Percentiles rank a stretch among this genome's conserved stretches.
These are phyloP conservation scores for Narthecium ossifragum DNA, from an alignment of 106 monocot genomes.

Conservation along the genomic window DNA sequence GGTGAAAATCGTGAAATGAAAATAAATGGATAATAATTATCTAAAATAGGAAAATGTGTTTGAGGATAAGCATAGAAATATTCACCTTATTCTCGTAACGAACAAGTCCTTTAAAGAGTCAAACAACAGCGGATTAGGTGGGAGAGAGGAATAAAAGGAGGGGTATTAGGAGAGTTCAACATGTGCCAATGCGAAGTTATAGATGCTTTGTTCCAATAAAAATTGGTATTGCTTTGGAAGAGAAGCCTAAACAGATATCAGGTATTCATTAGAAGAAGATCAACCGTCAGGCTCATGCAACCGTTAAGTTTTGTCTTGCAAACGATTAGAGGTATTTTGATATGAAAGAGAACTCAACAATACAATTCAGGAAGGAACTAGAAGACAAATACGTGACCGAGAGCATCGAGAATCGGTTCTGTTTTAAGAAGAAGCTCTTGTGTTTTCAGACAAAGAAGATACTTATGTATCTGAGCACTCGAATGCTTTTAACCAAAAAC, in stretches of 20 bases:
- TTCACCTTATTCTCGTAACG: no score
- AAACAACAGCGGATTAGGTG: no score
- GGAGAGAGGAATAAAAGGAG: no score
- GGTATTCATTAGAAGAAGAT: background rate
- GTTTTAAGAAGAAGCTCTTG: background rate
- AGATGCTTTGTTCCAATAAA: no score
- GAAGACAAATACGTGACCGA: background rate
- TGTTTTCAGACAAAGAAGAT: background rate
- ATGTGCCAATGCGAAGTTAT: no score
- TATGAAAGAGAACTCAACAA: background rate
- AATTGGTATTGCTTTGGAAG: background rate
- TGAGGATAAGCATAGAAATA: no score
- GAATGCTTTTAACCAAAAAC: background rate
- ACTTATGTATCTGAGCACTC: background rate
- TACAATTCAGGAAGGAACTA: background rate
- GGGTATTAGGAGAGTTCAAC: no score
- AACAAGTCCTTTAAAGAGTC: no score
- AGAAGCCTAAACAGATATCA: background rate
- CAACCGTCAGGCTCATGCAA: background rate
- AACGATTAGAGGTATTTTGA: background rate
- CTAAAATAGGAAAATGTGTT: no score
- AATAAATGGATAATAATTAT: no score
- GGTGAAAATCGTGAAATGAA: no score
- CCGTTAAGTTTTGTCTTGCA: background rate
- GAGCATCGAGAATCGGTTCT: background rate